These are phyloP conservation scores for Lagenaria siceraria DNA, from an alignment of 306 rosid genomes.

Conservation along the genomic window DNA sequence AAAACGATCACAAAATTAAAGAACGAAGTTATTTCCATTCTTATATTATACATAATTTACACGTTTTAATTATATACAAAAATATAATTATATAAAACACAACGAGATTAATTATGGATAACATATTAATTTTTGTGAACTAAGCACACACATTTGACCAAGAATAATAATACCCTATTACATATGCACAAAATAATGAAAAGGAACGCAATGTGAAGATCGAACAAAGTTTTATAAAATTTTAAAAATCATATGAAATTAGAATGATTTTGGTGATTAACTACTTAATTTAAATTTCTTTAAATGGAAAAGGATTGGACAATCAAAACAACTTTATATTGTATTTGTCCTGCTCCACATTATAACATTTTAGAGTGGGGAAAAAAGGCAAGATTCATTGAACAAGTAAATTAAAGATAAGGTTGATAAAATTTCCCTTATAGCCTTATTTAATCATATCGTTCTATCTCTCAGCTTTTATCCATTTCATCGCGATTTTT, in stretches of 20 bases:
- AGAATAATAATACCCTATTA: not conserved
- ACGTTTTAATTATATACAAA: not conserved
- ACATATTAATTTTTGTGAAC: not conserved
- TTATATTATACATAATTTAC: not conserved
- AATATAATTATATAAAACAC: too few relatives aligned
- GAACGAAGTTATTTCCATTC: too few relatives aligned
- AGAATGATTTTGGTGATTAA: not conserved
- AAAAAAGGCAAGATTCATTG: not conserved
- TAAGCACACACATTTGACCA: not conserved
- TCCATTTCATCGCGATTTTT: too few relatives aligned
- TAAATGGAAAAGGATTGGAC: not conserved
- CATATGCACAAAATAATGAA: not conserved
- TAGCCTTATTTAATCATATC: too few relatives aligned
- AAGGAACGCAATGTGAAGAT: not conserved
- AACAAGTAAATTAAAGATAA: not conserved
- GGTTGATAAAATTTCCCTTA: not conserved
- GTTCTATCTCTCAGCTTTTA: too few relatives aligned
- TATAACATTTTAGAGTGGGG: not conserved
- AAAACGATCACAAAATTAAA: too few relatives aligned
- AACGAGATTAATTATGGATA: not conserved
- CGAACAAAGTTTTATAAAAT: not conserved
- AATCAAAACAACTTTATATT: not conserved
- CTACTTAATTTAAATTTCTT: not conserved
- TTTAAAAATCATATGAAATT: not conserved
- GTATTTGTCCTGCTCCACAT: not conserved